Percentiles rank a stretch among this genome's conserved stretches.
Evolutionary conservation across 179 eudicot genomes (phyloP).

Genomic region (Patellifolia procumbens): DNA sequence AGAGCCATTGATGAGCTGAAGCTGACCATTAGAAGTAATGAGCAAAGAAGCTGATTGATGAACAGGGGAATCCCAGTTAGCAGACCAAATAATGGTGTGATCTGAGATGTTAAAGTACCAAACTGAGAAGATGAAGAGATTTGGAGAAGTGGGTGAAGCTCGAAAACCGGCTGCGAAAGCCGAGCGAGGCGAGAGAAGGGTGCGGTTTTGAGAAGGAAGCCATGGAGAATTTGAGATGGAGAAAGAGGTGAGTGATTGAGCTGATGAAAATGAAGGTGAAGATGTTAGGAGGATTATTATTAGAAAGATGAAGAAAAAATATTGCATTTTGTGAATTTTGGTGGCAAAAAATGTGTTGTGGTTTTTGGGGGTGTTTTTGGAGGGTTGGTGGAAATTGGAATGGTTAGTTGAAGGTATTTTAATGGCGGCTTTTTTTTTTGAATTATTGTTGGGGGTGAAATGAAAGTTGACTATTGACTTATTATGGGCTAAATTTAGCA

Average conservation of each 20-base stretch:
- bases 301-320: not conserved
- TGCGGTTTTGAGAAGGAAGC: constrained; percentile 48
- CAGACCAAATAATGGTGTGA: constrained; percentile 59
- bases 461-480: too few relatives aligned
- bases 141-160: constrained; percentile 27
- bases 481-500: too few relatives aligned
- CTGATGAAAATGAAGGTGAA: constrained; percentile 1
- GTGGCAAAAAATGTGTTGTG: constrained; percentile 23
- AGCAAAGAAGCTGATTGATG: constrained; percentile 37
- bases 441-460: too few relatives aligned
- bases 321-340: constrained; percentile 44
- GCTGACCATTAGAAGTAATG: constrained; percentile 53
- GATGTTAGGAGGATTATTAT: constrained; percentile 17
- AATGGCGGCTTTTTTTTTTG: too few relatives aligned
- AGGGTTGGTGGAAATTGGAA: constrained; percentile 6
- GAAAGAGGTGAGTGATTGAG: constrained; percentile 30
- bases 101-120: constrained; percentile 52
- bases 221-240: constrained; percentile 40
- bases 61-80: constrained; percentile 42
- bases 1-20: constrained; percentile 39
- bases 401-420: too few relatives aligned
- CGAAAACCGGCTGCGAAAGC: constrained; percentile 71
- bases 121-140: constrained; percentile 51
- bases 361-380: not conserved
- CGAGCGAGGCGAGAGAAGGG: constrained; percentile 59